phyloP scores from a whole-genome alignment of 768 basidiomycete genomes.

The Neoboletus subvelutipes region DNA sequence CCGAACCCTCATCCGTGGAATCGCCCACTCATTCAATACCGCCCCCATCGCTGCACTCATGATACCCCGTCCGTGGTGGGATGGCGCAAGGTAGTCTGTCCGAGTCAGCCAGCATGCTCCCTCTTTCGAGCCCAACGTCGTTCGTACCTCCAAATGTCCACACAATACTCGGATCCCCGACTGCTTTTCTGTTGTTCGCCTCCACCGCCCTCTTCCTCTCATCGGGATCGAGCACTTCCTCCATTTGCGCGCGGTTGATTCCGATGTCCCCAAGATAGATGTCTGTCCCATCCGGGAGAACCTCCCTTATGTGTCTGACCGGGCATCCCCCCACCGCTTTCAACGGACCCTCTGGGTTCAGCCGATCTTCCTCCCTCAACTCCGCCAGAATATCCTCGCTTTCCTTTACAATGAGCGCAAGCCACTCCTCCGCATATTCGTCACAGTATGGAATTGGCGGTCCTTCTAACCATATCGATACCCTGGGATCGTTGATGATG shows the following conservation, averaged over 20 bases:
- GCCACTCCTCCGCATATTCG: constrained; percentile 41
- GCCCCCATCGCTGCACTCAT: constrained; percentile 65
- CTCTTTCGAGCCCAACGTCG: neutral
- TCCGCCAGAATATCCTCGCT: constrained; percentile 23
- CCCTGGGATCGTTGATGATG: constrained; percentile 48
- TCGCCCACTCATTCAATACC: constrained; percentile 56
- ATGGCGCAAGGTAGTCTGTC: constrained; percentile 60
- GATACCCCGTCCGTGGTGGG: constrained; percentile 66
- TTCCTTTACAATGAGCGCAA: constrained; percentile 19
- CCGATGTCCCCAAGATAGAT: constrained; percentile 46
- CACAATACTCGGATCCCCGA: constrained; percentile 55
- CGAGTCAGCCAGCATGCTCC: neutral
- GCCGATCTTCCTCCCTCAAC: constrained; percentile 16
- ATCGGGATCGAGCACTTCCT: constrained; percentile 36
- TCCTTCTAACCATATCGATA: constrained; percentile 45
- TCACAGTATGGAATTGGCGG: constrained; percentile 56
- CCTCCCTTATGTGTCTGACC: constrained; percentile 51
- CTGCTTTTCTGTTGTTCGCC: constrained; percentile 40
- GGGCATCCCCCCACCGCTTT: constrained; percentile 46
- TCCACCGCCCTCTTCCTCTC: constrained; percentile 35
- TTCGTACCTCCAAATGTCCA: constrained; percentile 62
- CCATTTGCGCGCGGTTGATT: constrained; percentile 27
- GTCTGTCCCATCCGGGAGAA: constrained; percentile 54
- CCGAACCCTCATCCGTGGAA: constrained; percentile 62
- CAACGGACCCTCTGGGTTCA: constrained; percentile 21